Conservation (phyloP, 768 basidiomycete species). For the Lactarius sanguifluus region DNA sequence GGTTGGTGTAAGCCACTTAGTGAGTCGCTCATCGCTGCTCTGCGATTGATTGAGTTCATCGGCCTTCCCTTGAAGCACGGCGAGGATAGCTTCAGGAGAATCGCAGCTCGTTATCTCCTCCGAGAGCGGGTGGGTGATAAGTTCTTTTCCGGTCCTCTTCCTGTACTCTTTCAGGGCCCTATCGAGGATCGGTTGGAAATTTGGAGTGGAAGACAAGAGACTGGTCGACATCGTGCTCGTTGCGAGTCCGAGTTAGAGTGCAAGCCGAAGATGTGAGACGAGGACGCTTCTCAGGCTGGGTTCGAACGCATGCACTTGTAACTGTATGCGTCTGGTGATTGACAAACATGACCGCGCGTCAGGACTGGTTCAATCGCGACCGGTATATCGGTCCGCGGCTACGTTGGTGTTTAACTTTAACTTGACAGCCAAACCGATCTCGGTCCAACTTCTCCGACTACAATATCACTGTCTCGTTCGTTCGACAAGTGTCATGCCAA, state of each 20-base stretch:
- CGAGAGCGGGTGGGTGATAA: background rate
- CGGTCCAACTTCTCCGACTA: no score
- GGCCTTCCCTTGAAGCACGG: background rate
- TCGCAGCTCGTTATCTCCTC: background rate
- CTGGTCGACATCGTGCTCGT: background rate
- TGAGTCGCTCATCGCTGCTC: background rate
- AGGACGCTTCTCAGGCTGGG: no score
- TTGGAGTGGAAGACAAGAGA: background rate
- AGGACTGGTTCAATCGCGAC: no score
- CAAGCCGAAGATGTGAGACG: no score
- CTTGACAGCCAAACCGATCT: no score
- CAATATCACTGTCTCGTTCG: no score
- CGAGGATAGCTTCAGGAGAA: constrained; percentile 1
- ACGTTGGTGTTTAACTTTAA: no score
- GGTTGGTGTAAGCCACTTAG: background rate
- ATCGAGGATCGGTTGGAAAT: background rate
- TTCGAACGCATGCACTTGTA: no score
- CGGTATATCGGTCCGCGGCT: no score
- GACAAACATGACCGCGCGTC: no score
- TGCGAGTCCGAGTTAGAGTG: background rate
- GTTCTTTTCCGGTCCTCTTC: background rate
- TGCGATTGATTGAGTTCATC: background rate
- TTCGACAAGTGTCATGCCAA: no score
- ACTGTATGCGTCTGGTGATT: no score
- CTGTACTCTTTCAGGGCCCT: background rate